Evolutionary conservation across 352 stramenopile species (phyloP).

Genomic region (Phytopythium ostracodes): DNA sequence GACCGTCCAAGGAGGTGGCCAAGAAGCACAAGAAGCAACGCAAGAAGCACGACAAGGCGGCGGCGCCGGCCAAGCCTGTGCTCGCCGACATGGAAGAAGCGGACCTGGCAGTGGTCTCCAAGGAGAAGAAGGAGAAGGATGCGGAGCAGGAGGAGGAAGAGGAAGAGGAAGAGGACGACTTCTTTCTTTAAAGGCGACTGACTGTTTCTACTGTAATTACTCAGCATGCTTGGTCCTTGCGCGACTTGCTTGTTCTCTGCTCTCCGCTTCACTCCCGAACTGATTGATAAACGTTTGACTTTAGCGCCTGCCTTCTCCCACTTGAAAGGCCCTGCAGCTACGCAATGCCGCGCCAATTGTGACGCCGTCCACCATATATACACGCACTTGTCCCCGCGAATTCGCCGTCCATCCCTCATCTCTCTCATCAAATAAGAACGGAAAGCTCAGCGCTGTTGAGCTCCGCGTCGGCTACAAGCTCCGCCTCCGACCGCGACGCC

Average conservation of each 20-base stretch:
- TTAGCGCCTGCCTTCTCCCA: conserved; percentile 3
- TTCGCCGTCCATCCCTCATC: not conserved
- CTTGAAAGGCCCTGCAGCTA: not conserved
- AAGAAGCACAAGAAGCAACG: conserved; percentile 66
- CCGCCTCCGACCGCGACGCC: conserved; percentile 68
- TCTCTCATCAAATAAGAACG: conserved; percentile 57
- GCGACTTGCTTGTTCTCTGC: not conserved
- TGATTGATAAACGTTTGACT: conserved; percentile 1
- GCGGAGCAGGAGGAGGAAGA: conserved; percentile 29
- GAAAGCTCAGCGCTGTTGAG: conserved; percentile 46
- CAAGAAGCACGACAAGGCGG: conserved; percentile 41
- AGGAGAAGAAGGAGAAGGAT: conserved; percentile 16
- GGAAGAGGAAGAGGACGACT: conserved; percentile 59
- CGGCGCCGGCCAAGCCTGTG: conserved; percentile 17
- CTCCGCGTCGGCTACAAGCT: conserved; percentile 44
- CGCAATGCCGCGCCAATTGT: not conserved
- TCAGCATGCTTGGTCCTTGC: not conserved
- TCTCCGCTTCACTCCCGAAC: not conserved
- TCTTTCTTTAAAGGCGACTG: conserved; percentile 52
- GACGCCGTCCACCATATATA: not conserved
- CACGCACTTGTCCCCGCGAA: not conserved
- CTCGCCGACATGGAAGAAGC: conserved; percentile 45
- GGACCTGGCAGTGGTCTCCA: conserved; percentile 11
- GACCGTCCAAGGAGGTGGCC: conserved; percentile 57
- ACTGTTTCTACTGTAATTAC: not conserved